Percentiles rank a stretch among this genome's conserved stretches.
Evolutionary conservation across 2,329 filamentous ascomycete genomes (phyloP).

Genomic region (Ascomycota sp.): DNA sequence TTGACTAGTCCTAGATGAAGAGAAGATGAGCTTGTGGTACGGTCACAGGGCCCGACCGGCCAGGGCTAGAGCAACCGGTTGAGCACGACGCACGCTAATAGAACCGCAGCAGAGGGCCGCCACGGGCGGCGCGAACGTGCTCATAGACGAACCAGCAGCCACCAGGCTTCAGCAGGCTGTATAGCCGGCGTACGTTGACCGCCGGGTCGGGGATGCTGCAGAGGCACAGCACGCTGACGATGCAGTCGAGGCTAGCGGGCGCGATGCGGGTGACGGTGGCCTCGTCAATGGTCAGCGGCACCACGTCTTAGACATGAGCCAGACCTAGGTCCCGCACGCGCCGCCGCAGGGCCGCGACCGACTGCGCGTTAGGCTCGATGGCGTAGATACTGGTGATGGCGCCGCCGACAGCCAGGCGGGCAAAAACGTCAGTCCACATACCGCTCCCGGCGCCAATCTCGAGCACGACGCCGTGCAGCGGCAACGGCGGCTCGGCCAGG

Average conservation of each 20-base stretch:
- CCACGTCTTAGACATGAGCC: slow-evolving; percentile 35
- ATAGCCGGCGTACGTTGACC: slow-evolving; percentile 32
- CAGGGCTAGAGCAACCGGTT: too few species aligned
- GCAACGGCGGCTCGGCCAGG: slow-evolving; percentile 8
- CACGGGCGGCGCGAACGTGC: slow-evolving; percentile 26
- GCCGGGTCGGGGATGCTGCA: slow-evolving; percentile 43
- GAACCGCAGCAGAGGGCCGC: slow-evolving; percentile 17
- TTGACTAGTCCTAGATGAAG: slow-evolving; percentile 23
- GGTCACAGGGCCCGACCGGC: too few species aligned
- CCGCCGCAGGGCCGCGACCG: slow-evolving; percentile 24
- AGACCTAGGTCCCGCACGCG: slow-evolving; percentile 31
- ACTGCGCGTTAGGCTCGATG: slow-evolving; percentile 39
- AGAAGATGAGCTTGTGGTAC: background rate
- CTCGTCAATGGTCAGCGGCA: slow-evolving; percentile 39
- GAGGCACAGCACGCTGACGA: slow-evolving; percentile 39
- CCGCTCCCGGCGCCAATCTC: slow-evolving; percentile 44
- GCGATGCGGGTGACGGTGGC: slow-evolving; percentile 25
- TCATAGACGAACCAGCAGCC: slow-evolving; percentile 44
- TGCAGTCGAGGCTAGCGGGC: slow-evolving; percentile 32
- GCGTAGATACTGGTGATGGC: slow-evolving; percentile 33
- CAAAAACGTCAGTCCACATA: slow-evolving; percentile 37
- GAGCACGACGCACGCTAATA: slow-evolving; percentile 28
- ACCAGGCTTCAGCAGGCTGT: slow-evolving; percentile 36
- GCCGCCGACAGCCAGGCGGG: slow-evolving; percentile 7
- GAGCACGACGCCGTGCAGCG: slow-evolving; percentile 29